Base-by-base conservation (phyloP, 2,329 filamentous ascomycete species). In the Purpureocillium takamizusanense region DNA sequence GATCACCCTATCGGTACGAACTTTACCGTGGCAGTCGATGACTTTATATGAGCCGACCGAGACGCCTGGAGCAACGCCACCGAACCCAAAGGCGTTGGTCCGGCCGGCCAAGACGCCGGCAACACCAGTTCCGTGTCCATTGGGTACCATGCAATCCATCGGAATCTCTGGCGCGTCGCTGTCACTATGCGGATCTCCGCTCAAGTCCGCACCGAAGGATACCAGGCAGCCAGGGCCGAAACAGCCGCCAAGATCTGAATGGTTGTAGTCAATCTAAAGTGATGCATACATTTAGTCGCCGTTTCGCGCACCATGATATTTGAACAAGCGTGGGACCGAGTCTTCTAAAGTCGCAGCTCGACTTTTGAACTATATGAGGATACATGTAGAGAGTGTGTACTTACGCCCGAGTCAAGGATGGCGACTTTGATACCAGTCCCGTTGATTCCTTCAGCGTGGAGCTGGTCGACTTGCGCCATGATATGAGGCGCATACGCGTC, bases 61-160 rank as follows among this genome's bases (percentile, higher is more conserved):
- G 1, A 74, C 75, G 28, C 66, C 71, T 1, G 72, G 69, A 1
- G 75, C 75, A 8, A 68, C 73, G n/a, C 76, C 77, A 14, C 69
- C 70, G 46, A 78, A 72, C 12, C 69, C 69, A 29, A 67, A 66
- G 0, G 60, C 53, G 49, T 77, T 65, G 33, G 55, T 51, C 51
- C 77, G 70, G 2, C 75, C 76, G 2, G 74, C 77, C 30, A 82
- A 69, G 42, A 76, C 79, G 21, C 78, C 78, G 2, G 76, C 66
- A 23, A 78, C 72, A 52, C 77, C 74, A 1, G 72, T 77, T 23
- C 78, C 76, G 52, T 82, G 76, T 2, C 76, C 76, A 2, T 53
- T 56, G 10, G 21, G 10, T n/a, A n/a, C n/a, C 21, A 25, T 10
- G 47, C 73, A 76, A 44, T 72, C 72, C 47, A 72, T 70, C 3